Conservation (phyloP, 495 filamentous ascomycete genomes). For the Chaetomium cochliodes region DNA sequence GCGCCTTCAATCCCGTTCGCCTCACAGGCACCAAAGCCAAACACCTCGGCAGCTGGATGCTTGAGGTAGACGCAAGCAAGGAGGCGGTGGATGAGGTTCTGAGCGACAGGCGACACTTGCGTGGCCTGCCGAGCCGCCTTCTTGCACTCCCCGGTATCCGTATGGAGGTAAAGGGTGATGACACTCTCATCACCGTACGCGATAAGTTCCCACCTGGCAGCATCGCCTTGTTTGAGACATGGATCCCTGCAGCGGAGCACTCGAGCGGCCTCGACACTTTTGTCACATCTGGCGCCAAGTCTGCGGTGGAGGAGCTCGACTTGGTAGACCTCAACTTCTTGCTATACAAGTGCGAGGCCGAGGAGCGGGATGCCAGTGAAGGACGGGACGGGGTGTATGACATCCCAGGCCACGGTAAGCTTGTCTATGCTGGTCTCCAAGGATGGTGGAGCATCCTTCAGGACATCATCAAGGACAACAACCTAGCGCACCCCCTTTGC, state of each 20-base stretch:
- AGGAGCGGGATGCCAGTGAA: constrained; percentile 78
- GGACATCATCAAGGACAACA: constrained; percentile 79
- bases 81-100: constrained; percentile 62
- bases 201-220: constrained; percentile 85
- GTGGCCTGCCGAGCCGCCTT: constrained; percentile 78
- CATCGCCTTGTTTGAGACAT: constrained; percentile 93
- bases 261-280: constrained; percentile 76
- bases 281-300: constrained; percentile 75
- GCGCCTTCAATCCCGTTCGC: constrained; percentile 69
- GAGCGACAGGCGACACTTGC: constrained; percentile 66
- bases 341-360: constrained; percentile 87
- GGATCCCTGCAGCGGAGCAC: constrained; percentile 81
- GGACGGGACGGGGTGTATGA: constrained; percentile 83
- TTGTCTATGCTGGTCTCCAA: constrained; percentile 95
- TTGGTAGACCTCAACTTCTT: constrained; percentile 88
- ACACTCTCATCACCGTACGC: constrained; percentile 77
- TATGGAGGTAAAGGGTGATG: constrained; percentile 64
- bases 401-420: constrained; percentile 76
- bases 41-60: constrained; percentile 80
- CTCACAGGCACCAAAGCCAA: constrained; percentile 74
- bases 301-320: constrained; percentile 70
- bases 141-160: constrained; percentile 66
- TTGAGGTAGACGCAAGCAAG: constrained; percentile 74
- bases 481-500: constrained; percentile 90
- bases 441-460: constrained; percentile 97